Percentiles rank a stretch among this genome's conserved stretches.
Conservation (phyloP, 345 rosid species). For the Rhizophora apiculata region DNA sequence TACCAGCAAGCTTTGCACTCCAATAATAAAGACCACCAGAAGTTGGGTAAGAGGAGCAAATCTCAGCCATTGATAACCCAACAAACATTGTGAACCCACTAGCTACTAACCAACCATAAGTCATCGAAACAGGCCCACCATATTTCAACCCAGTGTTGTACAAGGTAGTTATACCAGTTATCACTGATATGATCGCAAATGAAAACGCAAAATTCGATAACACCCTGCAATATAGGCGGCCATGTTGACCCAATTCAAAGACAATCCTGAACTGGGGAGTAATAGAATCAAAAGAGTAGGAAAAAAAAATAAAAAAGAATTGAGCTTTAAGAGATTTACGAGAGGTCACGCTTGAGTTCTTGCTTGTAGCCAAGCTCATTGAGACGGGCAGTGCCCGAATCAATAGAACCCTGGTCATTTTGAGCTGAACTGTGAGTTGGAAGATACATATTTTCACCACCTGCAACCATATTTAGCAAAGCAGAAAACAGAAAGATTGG, state of each 20-base stretch:
- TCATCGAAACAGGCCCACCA: slow-evolving; percentile 77
- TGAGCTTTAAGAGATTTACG: slow-evolving; percentile 42
- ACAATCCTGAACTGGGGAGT: neutral
- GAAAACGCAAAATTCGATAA: slow-evolving; percentile 93
- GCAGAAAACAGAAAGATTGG: too few relatives aligned
- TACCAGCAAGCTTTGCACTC: slow-evolving; percentile 98
- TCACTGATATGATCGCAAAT: slow-evolving; percentile 82
- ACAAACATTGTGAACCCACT: slow-evolving; percentile 83
- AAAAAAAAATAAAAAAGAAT: neutral
- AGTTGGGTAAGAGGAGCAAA: slow-evolving; percentile 94
- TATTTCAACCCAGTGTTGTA: slow-evolving; percentile 71
- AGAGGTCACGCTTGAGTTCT: slow-evolving; percentile 94
- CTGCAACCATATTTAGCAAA: neutral
- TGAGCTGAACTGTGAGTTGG: slow-evolving; percentile 23
- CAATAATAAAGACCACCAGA: slow-evolving; percentile 97
- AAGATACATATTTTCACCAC: slow-evolving; percentile 22
- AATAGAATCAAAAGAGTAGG: neutral
- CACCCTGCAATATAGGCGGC: slow-evolving; percentile 47
- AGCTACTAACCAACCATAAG: slow-evolving; percentile 87
- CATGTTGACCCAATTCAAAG: slow-evolving; percentile 4
- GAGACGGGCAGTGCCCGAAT: slow-evolving; percentile 79
- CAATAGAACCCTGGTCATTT: slow-evolving; percentile 31
- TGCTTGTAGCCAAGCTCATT: slow-evolving; percentile 94
- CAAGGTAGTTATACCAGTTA: slow-evolving; percentile 92
- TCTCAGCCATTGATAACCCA: slow-evolving; percentile 90